Percentiles rank a stretch among this genome's conserved stretches.
Conservation (phyloP, 1,284 basidiomycete species). For the Exobasidium rhododendri region DNA sequence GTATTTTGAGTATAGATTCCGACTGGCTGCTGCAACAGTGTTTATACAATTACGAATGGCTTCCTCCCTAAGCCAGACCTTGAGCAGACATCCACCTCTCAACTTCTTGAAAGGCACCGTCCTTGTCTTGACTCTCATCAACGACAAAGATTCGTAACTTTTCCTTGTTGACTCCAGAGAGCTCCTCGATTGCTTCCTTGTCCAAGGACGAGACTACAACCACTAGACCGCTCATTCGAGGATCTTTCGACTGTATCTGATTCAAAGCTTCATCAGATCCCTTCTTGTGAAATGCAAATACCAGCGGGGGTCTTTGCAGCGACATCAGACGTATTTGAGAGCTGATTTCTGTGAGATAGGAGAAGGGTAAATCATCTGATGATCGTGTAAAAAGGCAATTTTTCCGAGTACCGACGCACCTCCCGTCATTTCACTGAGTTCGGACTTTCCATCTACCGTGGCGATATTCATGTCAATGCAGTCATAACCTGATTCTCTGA, state of each 20-base stretch:
- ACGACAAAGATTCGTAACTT: conserved; percentile 5
- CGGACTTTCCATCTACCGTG: background rate
- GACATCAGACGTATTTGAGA: conserved; percentile 6
- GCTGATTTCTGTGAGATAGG: background rate
- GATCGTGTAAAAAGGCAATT: no score
- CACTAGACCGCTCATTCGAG: background rate
- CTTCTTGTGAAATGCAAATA: background rate
- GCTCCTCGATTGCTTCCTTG: background rate
- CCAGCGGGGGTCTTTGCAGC: conserved; percentile 6
- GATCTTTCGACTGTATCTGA: background rate
- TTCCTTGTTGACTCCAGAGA: background rate
- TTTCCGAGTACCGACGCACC: background rate
- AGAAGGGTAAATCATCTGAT: background rate
- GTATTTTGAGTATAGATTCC: no score
- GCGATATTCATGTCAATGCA: conserved; percentile 9
- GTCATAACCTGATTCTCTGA: conserved; percentile 7
- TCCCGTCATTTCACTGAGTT: background rate
- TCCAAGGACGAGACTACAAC: background rate
- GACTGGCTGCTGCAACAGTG: no score
- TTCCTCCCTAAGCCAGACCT: background rate
- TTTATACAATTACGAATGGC: no score
- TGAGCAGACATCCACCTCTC: conserved; percentile 2
- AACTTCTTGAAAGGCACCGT: background rate
- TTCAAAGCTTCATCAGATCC: background rate
- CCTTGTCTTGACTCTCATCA: background rate